These are phyloP conservation scores for Plicaturopsis crispa DNA, from an alignment of 768 basidiomycete genomes.

Conservation along the genomic window DNA sequence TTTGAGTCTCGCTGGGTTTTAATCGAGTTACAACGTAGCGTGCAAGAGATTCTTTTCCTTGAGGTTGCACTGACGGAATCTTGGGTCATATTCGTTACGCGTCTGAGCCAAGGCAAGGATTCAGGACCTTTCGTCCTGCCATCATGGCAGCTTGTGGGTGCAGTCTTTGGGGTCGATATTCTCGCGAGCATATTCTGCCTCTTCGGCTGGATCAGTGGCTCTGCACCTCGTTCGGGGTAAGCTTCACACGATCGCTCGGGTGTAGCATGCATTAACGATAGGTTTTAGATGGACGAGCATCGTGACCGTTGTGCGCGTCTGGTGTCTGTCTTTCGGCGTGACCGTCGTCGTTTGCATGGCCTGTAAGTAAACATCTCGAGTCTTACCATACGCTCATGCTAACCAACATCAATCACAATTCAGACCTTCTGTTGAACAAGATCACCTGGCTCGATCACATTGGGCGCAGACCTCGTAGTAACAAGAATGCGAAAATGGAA, in stretches of 20 bases:
- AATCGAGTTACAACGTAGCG: conserved; percentile 11
- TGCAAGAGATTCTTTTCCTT: conserved; percentile 40
- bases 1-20: not conserved
- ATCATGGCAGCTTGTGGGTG: conserved; percentile 31
- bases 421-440: conserved; percentile 26
- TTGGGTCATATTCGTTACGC: conserved; percentile 27
- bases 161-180: conserved; percentile 32
- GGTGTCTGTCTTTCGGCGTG: conserved; percentile 32
- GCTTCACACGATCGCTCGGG: not conserved
- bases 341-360: conserved; percentile 26
- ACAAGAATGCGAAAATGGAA: conserved; percentile 26
- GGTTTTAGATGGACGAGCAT: conserved; percentile 26
- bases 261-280: conserved; percentile 4
- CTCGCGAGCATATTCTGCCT: conserved; percentile 31
- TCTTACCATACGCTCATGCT: not conserved
- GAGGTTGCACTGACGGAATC: conserved; percentile 41
- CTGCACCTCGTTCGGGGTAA: conserved; percentile 20
- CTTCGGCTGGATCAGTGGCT: conserved; percentile 36
- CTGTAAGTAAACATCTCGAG: conserved; percentile 14
- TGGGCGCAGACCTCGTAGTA: conserved; percentile 23
- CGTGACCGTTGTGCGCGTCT: conserved; percentile 33
- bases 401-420: not conserved
- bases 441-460: conserved; percentile 30
- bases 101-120: conserved; percentile 3
- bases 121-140: conserved; percentile 24